A percentile compares a stretch with the other conserved stretches of the same genome.
phyloP scores from a whole-genome alignment of 2,329 filamentous ascomycete genomes.

The Penicillium digitatum region DNA sequence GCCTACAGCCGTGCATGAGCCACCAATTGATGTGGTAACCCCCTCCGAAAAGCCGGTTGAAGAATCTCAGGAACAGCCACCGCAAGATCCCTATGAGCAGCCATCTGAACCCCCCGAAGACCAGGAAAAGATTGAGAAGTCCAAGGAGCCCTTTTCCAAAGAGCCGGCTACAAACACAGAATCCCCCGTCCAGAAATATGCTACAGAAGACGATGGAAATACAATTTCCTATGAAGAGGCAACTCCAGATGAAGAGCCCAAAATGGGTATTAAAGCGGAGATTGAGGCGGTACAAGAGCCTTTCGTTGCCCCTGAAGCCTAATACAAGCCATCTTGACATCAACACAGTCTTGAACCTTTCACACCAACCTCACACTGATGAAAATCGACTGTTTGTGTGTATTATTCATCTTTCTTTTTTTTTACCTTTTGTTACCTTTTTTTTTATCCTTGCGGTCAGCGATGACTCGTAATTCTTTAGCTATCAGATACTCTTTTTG shows the following conservation, averaged over 20 bases:
- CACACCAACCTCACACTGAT: conserved; percentile 8
- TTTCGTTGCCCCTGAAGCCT: neutral
- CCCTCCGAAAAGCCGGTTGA: conserved; percentile 3
- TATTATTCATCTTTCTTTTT: neutral
- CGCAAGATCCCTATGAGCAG: neutral
- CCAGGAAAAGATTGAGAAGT: neutral
- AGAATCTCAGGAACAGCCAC: neutral
- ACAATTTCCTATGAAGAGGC: conserved; percentile 5
- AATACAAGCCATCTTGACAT: conserved; percentile 10
- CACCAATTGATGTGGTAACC: neutral
- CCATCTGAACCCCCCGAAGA: conserved; percentile 5
- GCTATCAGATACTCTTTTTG: conserved; percentile 12
- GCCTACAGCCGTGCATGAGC: neutral
- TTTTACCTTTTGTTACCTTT: neutral
- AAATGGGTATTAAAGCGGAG: conserved; percentile 7
- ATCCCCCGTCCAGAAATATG: conserved; percentile 4
- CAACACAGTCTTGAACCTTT: neutral
- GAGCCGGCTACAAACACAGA: conserved; percentile 4
- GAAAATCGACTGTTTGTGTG: conserved; percentile 2
- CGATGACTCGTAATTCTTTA: neutral
- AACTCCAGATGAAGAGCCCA: conserved; percentile 9
- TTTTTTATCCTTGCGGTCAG: neutral
- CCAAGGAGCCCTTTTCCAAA: neutral
- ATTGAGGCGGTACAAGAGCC: neutral
- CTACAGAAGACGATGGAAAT: conserved; percentile 5